phyloP scores from a whole-genome alignment of 495 filamentous ascomycete genomes.

The Penicillium parvum region DNA sequence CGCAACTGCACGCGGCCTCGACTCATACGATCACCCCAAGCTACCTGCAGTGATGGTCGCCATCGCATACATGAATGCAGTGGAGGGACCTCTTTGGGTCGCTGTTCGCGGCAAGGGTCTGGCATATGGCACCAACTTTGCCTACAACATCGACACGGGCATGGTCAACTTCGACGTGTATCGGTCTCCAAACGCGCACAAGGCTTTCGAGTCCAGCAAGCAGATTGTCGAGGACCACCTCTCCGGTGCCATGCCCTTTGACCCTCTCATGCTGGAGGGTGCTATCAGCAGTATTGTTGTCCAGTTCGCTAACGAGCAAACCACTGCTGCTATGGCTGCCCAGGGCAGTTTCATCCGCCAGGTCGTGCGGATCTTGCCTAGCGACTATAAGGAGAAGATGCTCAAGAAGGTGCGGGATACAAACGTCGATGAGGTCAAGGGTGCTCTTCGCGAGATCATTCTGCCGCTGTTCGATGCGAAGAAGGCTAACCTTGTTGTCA shows the following conservation, averaged over 20 bases:
- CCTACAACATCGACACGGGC: conserved; percentile 69
- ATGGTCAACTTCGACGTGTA: conserved; percentile 78
- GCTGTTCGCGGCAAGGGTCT: conserved; percentile 87
- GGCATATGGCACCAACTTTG: conserved; percentile 80
- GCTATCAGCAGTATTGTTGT: conserved; percentile 86
- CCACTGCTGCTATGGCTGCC: conserved; percentile 75
- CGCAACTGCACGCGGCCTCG: conserved; percentile 67
- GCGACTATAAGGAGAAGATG: conserved; percentile 71
- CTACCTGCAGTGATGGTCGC: conserved; percentile 85
- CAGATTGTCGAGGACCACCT: conserved; percentile 67
- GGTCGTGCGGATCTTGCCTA: conserved; percentile 72
- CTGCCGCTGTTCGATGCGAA: conserved; percentile 72
- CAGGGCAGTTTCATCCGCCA: conserved; percentile 75
- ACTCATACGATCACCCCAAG: conserved; percentile 67
- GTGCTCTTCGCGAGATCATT: conserved; percentile 68
- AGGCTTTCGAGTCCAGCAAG: conserved; percentile 74
- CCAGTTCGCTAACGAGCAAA: conserved; percentile 77
- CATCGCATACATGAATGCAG: conserved; percentile 81
- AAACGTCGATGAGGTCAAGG: conserved; percentile 69
- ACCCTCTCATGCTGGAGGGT: conserved; percentile 80
- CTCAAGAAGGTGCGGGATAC: conserved; percentile 73
- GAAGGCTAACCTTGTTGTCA: conserved; percentile 77
- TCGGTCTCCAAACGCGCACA: conserved; percentile 82
- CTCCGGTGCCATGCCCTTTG: conserved; percentile 59
- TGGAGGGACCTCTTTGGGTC: conserved; percentile 92